A percentile compares a stretch with the other conserved stretches of the same genome.
phyloP scores from a whole-genome alignment of 495 filamentous ascomycete species.

The Lepraria neglecta region DNA sequence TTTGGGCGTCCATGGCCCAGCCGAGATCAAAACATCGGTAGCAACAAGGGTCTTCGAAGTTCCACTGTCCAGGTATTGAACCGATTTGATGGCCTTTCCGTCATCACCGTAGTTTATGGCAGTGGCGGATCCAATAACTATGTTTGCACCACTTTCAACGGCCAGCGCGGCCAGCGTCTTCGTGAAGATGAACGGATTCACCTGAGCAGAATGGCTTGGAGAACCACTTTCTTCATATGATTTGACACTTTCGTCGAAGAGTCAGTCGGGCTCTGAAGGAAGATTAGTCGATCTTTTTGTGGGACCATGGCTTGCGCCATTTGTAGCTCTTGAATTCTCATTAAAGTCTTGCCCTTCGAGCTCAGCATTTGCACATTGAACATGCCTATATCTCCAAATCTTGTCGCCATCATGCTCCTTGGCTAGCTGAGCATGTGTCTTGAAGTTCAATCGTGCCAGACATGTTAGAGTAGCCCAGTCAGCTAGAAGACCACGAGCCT shows the following conservation, averaged over 20 bases:
- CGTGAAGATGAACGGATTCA: slow-evolving; percentile 16
- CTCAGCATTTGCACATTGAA: slow-evolving; percentile 21
- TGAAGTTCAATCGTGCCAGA: slow-evolving; percentile 23
- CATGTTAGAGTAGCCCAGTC: slow-evolving; percentile 25
- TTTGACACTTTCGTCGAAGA: slow-evolving; percentile 11
- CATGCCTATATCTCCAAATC: slow-evolving; percentile 23
- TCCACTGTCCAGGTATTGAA: slow-evolving; percentile 8
- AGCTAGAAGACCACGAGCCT: slow-evolving; percentile 71
- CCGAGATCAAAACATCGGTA: slow-evolving; percentile 21
- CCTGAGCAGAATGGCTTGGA: slow-evolving; percentile 13
- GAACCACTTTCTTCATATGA: slow-evolving; percentile 15
- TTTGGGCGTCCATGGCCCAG: slow-evolving; percentile 21
- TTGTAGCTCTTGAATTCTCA: not conserved
- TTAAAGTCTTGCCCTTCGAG: slow-evolving; percentile 19
- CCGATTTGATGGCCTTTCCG: not conserved
- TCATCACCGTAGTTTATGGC: slow-evolving; percentile 16
- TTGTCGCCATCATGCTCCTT: slow-evolving; percentile 22
- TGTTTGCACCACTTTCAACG: slow-evolving; percentile 16
- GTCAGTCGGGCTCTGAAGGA: slow-evolving; percentile 18
- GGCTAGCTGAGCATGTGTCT: slow-evolving; percentile 18
- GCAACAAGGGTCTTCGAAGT: slow-evolving; percentile 10
- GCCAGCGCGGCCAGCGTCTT: slow-evolving; percentile 19
- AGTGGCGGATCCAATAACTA: slow-evolving; percentile 14
- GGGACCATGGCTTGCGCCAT: not conserved
- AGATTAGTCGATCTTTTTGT: not conserved